Evolutionary conservation across 2,329 filamentous ascomycete genomes (phyloP), one percentile per base, ranked within the genome.

Genomic region (Calonectria montana): DNA sequence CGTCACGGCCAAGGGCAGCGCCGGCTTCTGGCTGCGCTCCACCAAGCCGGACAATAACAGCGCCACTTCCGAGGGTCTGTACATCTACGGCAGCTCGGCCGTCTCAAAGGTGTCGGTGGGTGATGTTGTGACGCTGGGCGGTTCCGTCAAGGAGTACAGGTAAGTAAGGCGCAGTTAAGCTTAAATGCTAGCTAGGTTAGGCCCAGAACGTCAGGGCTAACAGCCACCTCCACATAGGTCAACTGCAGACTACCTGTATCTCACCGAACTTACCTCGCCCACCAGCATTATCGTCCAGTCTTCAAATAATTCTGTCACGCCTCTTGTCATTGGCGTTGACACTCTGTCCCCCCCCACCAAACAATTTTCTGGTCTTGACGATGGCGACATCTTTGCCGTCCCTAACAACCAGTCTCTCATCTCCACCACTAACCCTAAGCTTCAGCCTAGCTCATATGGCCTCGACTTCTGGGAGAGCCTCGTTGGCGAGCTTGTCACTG

Each of bases 381-480:
- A 86, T n/a, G 91, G 91, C 13, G 90, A 92, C 79, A 84, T 94
- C 43, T 93, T 93, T 73, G 88, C 83, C 1, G 83, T 93, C 5
- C 92, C 93, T 13, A 93, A 93, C 78, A 92, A 90, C 72, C 84
- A 84, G 45, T 88, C 84, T 73, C 86, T 87, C 74, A 79, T 94
- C 45, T 92, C 91, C 2, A 83, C 81, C 7, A 84, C 80, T 39
- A 94, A 94, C 79, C 92, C 92, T 0, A 83, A 84, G 16, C 86
- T 94, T 45, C 81, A 92, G 72, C 92, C 92, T 2, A 83, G 84
- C 25, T 82, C 84, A 48, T 94, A 91, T 77, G 93, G 92, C 2
- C 84, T 94, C 35, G 93, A 94, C 80, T 94, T 94, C 79, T 94
- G 92, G 93, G 91, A 94, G 86, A 91, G 89, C 73, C 82, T 94